Percentiles rank a stretch among this genome's conserved stretches.
phyloP scores from a whole-genome alignment of 768 basidiomycete species.

The Paxillus involutus region DNA sequence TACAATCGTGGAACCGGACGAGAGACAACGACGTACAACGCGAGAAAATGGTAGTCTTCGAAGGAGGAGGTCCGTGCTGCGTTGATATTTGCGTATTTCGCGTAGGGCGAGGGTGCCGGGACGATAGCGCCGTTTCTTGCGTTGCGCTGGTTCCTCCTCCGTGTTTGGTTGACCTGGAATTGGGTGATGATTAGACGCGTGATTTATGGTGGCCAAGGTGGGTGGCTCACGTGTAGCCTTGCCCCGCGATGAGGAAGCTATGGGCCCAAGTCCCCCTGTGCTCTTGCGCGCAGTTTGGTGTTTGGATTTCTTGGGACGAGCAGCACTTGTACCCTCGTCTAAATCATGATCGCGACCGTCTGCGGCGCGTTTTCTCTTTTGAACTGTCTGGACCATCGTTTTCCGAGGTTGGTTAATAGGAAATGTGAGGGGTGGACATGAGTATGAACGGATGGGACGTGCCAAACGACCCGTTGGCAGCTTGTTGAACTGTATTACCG shows the following conservation, averaged over 20 bases:
- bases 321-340: conserved; percentile 30
- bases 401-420: conserved; percentile 4
- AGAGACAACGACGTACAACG: conserved; percentile 56
- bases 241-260: conserved; percentile 28
- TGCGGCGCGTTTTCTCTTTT: conserved; percentile 46
- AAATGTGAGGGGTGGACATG: not conserved
- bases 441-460: no score
- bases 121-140: conserved; percentile 69
- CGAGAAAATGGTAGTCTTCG: conserved; percentile 91
- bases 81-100: conserved; percentile 94
- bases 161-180: conserved; percentile 22
- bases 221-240: conserved; percentile 27
- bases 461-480: not conserved
- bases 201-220: not conserved
- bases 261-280: conserved; percentile 57
- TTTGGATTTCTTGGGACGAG: conserved; percentile 45
- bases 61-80: conserved; percentile 85
- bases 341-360: conserved; percentile 39
- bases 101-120: conserved; percentile 89
- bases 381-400: conserved; percentile 69
- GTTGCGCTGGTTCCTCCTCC: conserved; percentile 24
- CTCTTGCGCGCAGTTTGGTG: conserved; percentile 78
- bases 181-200: conserved; percentile 9
- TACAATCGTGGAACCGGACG: not conserved
- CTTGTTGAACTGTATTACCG: not conserved